Conservation (phyloP, 768 basidiomycete genomes). For the Amanita pallidorosea region DNA sequence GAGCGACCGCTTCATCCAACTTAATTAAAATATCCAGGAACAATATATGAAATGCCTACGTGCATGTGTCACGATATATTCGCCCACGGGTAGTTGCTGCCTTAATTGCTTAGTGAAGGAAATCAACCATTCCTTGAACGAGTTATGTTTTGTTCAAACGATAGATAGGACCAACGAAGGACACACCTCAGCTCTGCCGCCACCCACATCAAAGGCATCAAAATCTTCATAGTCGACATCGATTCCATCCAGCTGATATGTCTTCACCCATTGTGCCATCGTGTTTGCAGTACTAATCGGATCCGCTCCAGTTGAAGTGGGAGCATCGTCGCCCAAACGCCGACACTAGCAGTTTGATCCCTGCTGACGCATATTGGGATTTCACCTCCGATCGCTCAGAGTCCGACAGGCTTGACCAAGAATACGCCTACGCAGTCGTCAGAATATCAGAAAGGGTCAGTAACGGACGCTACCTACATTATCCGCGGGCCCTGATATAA, state of each 20-base stretch:
- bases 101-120: conserved; percentile 44
- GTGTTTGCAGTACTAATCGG: conserved; percentile 54
- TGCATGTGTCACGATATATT: conserved; percentile 40
- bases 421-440: neutral
- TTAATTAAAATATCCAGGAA: neutral
- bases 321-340: conserved; percentile 49
- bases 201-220: conserved; percentile 42
- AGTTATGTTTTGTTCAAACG: neutral
- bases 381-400: conserved; percentile 11
- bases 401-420: neutral
- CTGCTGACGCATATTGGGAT: conserved; percentile 41
- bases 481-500: neutral
- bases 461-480: neutral
- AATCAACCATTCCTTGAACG: conserved; percentile 33
- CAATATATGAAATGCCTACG: conserved; percentile 17
- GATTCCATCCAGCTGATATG: conserved; percentile 54
- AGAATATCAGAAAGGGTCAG: neutral
- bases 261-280: conserved; percentile 54
- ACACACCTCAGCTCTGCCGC: conserved; percentile 15
- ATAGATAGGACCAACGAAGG: neutral
- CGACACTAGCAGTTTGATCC: conserved; percentile 53
- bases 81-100: conserved; percentile 32
- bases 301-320: conserved; percentile 41
- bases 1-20: conserved; percentile 31
- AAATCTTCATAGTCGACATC: conserved; percentile 76